These are phyloP conservation scores for Acmispon strigosus DNA, from an alignment of 306 rosid genomes.

Conservation along the genomic window DNA sequence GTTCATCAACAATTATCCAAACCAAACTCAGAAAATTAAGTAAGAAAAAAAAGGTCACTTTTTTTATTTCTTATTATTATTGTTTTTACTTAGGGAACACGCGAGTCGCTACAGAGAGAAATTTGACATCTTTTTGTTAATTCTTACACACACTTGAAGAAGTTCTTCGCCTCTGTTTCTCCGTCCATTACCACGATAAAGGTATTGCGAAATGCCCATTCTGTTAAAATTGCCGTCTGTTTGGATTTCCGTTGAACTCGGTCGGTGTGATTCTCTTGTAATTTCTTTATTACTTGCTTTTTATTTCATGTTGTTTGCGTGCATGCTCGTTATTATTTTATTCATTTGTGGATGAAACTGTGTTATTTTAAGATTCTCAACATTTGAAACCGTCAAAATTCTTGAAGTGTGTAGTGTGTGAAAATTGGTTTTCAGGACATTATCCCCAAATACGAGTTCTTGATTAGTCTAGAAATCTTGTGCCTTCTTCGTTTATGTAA, in stretches of 20 bases:
- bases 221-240: too few species aligned
- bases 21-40: not conserved
- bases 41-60: not conserved
- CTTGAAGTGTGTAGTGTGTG: not conserved
- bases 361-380: not conserved
- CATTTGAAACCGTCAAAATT: slow-evolving; percentile 18
- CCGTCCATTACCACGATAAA: not conserved
- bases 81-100: not conserved
- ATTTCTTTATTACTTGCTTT: not conserved
- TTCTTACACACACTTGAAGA: not conserved
- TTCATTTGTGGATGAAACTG: slow-evolving; percentile 1
- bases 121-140: not conserved
- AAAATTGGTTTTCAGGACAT: not conserved
- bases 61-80: not conserved
- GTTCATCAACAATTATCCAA: slow-evolving; percentile 1
- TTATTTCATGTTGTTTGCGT: not conserved
- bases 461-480: not conserved
- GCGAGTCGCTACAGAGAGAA: slow-evolving; percentile 21
- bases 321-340: not conserved
- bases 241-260: too few species aligned
- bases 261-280: not conserved
- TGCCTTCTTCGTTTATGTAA: not conserved
- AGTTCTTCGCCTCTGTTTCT: not conserved
- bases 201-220: slow-evolving; percentile 8
- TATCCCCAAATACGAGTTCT: not conserved